Evolutionary conservation across 768 basidiomycete genomes (phyloP), one percentile per base, ranked within the genome.

Genomic region (Panaeolus papilionaceus): DNA sequence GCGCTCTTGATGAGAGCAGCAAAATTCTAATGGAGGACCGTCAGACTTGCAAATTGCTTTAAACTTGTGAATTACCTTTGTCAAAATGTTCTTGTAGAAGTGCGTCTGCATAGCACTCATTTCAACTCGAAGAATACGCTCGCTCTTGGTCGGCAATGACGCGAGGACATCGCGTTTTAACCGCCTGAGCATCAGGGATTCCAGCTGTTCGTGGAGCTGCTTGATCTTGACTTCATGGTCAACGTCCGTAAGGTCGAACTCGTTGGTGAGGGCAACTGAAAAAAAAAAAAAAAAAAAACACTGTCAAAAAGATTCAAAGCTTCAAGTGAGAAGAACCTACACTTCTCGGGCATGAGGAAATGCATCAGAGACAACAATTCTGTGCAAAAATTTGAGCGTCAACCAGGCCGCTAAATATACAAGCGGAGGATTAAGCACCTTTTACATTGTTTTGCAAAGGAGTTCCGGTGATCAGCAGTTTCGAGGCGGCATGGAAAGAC

Each of bases 391-490:
- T 42, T 23, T 8, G 33, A 33, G 63, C 33, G 38, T 12, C n/a
- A 49, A 38, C 61, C 49, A 26, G 62, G 8, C 14, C 3, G 10
- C 9, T 47, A 37, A 61, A 40, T 42, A 10, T n/a, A 26, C 26
- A 49, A 39, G 26, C 45, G 65, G 16, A 44, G 61, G 63, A 28
- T 8, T 54, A 66, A 83, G 51, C 72, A 95, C 96, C 96, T 84
- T 95, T 98, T 73, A 99, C 97, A 76, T 98, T 99, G 82, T 99
- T 99, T 79, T 99, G 98, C 65, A 99, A 83, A 28, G 98, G 98
- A 2, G 98, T 99, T 16, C 98, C 98, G 0, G 98, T 99, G 76
- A 99, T 99, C 72, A 99, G 89, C 66, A 99, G 86, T 80, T 97
- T 96, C 42, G 93, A 95, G 4, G 92, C 92, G 51, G 95, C 92